Evolutionary conservation across 1,139 yeast species (phyloP).

Genomic region (Kluyveromyces marxianus): DNA sequence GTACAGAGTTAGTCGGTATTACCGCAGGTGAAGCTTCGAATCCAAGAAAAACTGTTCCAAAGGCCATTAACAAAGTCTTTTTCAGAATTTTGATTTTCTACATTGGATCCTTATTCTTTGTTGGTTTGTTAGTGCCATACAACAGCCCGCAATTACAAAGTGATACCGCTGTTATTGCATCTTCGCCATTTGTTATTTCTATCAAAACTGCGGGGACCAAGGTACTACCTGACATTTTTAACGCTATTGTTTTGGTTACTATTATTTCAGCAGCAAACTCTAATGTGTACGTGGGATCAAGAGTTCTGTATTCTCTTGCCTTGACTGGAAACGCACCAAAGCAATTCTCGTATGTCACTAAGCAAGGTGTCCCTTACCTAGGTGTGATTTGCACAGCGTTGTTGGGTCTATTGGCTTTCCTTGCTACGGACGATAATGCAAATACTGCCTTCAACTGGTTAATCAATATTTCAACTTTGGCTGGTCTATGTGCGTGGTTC

Average conservation of each 20-base stretch:
- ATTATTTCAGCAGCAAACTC: conserved; percentile 77
- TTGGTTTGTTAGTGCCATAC: conserved; percentile 69
- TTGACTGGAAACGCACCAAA: conserved; percentile 57
- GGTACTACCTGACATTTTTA: conserved; percentile 62
- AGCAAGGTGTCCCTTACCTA: conserved; percentile 58
- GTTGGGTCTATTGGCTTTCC: conserved; percentile 59
- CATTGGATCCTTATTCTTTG: conserved; percentile 56
- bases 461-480: conserved; percentile 70
- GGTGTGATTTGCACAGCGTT: conserved; percentile 51
- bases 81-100: conserved; percentile 71
- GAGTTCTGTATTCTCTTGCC: conserved; percentile 67
- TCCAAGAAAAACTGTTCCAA: conserved; percentile 72
- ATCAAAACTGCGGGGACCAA: conserved; percentile 63
- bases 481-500: conserved; percentile 70
- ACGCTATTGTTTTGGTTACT: conserved; percentile 64
- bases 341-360: conserved; percentile 47
- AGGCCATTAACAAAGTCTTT: conserved; percentile 70
- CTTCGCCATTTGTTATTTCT: conserved; percentile 72
- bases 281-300: conserved; percentile 69
- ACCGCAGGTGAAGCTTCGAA: conserved; percentile 75
- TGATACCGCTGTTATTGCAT: conserved; percentile 41
- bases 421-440: conserved; percentile 57
- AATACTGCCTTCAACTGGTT: conserved; percentile 76
- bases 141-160: conserved; percentile 40
- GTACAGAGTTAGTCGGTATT: conserved; percentile 68